Base-by-base conservation (phyloP, 257 asterid species). In the Avicennia marina region DNA sequence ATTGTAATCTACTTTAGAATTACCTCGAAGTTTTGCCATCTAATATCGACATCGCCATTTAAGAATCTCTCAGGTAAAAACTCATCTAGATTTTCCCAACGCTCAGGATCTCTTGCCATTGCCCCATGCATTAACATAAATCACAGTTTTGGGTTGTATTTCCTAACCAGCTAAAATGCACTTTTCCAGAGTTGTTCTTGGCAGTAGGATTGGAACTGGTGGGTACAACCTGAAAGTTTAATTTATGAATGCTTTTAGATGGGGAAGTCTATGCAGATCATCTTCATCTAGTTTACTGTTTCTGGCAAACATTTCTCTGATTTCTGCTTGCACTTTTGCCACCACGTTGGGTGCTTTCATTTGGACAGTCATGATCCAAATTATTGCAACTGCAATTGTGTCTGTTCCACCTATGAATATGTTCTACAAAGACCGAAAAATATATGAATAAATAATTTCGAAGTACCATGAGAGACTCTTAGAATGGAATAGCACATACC, bases 51-150 rank as follows among this genome's bases (percentile, higher is more conserved):
- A 10, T 2, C 18, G 0, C 27, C 41, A 11, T 65, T 32, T 53
- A 79, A 43, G 71, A 76, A 79, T 33, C 83, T 73, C 29, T 80
- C 83, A 0, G 86, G 83, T n/a, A 21, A 6, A 20, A 76, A 80
- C 22, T 73, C 73, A 0, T 70, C 24, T 0, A 78, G 78, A 11
- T 36, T 7, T 10, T 77, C 60, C 84, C 84, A 80, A 6, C 34
- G 11, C 21, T 44, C 20, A 1, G 87, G 78, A 42, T 80, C 87
- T 46, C 87, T 65, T 15, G 74, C 79, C 17, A 80, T 74, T n/a
- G 8, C 74, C 81, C 80, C 81, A 74, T 6, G 71, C 79, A 49
- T 80, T 80, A 18, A 80, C 6, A 21, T 42, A 52, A 2, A 77
- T 81, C 18, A 51, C 4, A 2, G 87, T 80, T 22, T 72, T 61